Percentiles rank a stretch among this genome's conserved stretches.
Conservation (phyloP, 2,329 filamentous ascomycete genomes). For the Calycina marina region DNA sequence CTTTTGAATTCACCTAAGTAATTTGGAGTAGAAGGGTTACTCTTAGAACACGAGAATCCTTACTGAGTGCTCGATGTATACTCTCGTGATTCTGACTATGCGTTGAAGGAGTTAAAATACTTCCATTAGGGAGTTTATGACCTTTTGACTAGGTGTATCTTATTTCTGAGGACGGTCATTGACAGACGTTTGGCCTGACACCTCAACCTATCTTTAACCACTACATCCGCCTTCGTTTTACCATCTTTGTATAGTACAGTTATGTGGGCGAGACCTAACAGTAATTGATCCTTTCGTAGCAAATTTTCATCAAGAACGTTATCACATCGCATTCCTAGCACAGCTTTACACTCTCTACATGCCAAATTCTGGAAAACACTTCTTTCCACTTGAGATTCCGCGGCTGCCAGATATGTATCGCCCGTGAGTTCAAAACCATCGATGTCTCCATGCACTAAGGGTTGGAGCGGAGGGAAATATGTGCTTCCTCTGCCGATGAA, state of each 20-base stretch:
- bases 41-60: too few relatives aligned
- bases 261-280: constrained; percentile 10
- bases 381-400: constrained; percentile 14
- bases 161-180: too few relatives aligned
- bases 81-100: too few relatives aligned
- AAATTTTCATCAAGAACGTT: constrained; percentile 19
- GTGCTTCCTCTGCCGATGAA: constrained; percentile 22
- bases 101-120: too few relatives aligned
- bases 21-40: too few relatives aligned
- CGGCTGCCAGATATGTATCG: constrained; percentile 11
- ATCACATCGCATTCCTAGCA: constrained; percentile 19
- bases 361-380: constrained; percentile 21
- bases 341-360: constrained; percentile 14
- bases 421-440: constrained; percentile 16
- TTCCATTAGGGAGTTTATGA: too few relatives aligned
- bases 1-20: constrained; percentile 15
- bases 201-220: too few relatives aligned
- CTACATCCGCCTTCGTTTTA: neutral
- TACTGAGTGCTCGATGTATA: too few relatives aligned
- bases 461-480: constrained; percentile 18
- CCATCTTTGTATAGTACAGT: constrained; percentile 8
- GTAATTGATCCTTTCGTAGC: constrained; percentile 14
- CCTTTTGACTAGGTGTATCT: too few relatives aligned
- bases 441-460: constrained; percentile 7
- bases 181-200: too few relatives aligned